Base-by-base conservation (phyloP, 2,329 filamentous ascomycete species). In the Colletotrichum sp. region DNA sequence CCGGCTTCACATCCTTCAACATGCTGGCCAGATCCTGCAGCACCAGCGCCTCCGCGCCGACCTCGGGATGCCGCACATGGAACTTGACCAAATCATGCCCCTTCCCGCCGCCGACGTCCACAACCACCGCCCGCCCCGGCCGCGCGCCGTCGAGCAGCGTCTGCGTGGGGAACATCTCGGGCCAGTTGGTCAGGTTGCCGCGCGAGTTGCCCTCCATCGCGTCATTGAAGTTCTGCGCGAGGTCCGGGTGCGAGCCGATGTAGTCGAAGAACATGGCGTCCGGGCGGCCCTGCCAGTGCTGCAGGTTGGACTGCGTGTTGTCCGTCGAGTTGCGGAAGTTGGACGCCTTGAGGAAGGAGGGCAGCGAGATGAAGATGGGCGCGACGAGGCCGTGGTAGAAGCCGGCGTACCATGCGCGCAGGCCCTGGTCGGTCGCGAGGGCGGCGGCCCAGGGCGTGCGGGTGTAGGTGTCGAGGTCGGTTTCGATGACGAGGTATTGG, bases 131-230 rank as follows among this genome's bases (percentile, higher is more conserved):
- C 1, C 81, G 77, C 18, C 81, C 82, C 3, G 78, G 76, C 56
- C 81, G 81, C 7, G 79, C 78, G 2, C 69, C 80, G 6, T 74
- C 67, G 3, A 85, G 26, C 8, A 85, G 69, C 7, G 75, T 79
- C 1, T 82, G 28, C 4, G 73, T 75, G 21, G 73, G 70, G 24
- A 73, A 75, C 34, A 75, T 59, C 8, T 85, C 82, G 0, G 81
- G 77, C 84, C 84, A 86, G 10, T 83, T 76, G 5, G 81, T 83
- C 32, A 84, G 79, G 68, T 84, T 86, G 76, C 83, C 82, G 63
- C 81, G 81, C 26, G 83, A 84, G 68, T 85, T 83, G 69, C 83
- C 84, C 70, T 84, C 80, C 83, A 85, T 85, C 3, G 81, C 81
- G 68, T 83, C 79, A 55, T 82, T 82, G 74, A 85, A 85, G 56